Evolutionary conservation across 768 basidiomycete genomes (phyloP), one percentile per base, ranked within the genome.

Genomic region (Mrakia gelida): DNA sequence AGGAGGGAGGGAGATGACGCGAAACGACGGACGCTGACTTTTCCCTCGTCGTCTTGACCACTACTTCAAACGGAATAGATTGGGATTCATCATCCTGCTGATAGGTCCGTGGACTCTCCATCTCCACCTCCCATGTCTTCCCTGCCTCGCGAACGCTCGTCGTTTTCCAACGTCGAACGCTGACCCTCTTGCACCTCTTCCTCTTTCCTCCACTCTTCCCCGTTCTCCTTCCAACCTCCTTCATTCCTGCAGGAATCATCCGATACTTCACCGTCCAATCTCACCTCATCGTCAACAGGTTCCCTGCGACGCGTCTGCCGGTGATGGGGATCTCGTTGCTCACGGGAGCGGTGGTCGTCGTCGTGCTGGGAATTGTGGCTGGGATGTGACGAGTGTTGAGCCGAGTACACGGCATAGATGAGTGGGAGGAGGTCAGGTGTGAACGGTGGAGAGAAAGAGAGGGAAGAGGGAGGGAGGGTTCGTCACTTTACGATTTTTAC

Each of bases 71-170:
- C 38, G 38, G 8, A 38, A 38, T 38, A 73, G 73, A 18, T 26
- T 75, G 1, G 80, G 81, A 15, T 28, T 79, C 15, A 16, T 80
- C 21, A 70, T 81, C 63, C 30, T 81, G 52, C 23, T 77, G 38
- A 63, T 81, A 23, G 80, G 80, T 81, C 10, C 78, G 78, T 75
- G 3, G 45, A 6, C 9, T 2, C 15, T 45, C 9, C 45, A 11
- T 54, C 21, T 28, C 9, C 26, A n/a, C n/a, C n/a, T n/a, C n/a
- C n/a, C n/a, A n/a, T 6, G 59, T 26, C n/a, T 59, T 59, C 11
- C 9, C 59, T 13, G 0, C n/a, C 10, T 10, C 59, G n/a, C 59
- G 16, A 5, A 52, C 1, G 11, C 49, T 18, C 18, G 45, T 45
- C 45, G 45, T 10, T 45, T 45, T 45, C 45, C 45, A 45, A 45